Evolutionary conservation across 2,329 filamentous ascomycete genomes (phyloP).

Genomic region (Clarireedia hainanense): DNA sequence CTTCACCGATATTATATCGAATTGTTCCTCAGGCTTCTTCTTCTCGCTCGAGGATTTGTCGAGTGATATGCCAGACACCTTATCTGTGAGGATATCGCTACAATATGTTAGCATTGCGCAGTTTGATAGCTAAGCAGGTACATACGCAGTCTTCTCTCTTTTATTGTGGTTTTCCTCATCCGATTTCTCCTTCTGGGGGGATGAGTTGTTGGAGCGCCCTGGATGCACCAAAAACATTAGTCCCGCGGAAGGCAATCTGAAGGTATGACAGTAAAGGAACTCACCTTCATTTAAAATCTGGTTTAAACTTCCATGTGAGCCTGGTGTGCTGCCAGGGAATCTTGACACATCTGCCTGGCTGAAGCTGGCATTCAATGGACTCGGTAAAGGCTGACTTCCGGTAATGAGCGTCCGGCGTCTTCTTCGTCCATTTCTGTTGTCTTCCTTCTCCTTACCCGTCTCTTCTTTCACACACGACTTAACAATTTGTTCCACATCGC

Average conservation of each 20-base stretch:
- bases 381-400: constrained; percentile 90
- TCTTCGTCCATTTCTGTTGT: constrained; percentile 84
- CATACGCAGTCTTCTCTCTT: constrained; percentile 90
- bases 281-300: constrained; percentile 77
- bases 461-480: constrained; percentile 91
- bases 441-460: constrained; percentile 57
- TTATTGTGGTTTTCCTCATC: constrained; percentile 65
- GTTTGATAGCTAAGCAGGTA: constrained; percentile 13
- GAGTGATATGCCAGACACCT: constrained; percentile 90
- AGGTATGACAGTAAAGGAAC: constrained; percentile 31
- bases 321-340: constrained; percentile 48
- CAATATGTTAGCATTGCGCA: background rate
- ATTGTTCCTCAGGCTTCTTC: constrained; percentile 47
- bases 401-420: constrained; percentile 91
- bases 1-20: constrained; percentile 78
- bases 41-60: constrained; percentile 66
- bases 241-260: constrained; percentile 31
- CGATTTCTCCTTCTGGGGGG: constrained; percentile 40
- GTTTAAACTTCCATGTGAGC: constrained; percentile 68
- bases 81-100: constrained; percentile 82
- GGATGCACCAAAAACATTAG: constrained; percentile 46
- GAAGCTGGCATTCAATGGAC: constrained; percentile 88
- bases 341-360: constrained; percentile 63
- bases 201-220: constrained; percentile 36
- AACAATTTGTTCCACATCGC: constrained; percentile 97